These are phyloP conservation scores for Galeopsis tetrahit DNA, from an alignment of 257 asterid species.

Conservation along the genomic window DNA sequence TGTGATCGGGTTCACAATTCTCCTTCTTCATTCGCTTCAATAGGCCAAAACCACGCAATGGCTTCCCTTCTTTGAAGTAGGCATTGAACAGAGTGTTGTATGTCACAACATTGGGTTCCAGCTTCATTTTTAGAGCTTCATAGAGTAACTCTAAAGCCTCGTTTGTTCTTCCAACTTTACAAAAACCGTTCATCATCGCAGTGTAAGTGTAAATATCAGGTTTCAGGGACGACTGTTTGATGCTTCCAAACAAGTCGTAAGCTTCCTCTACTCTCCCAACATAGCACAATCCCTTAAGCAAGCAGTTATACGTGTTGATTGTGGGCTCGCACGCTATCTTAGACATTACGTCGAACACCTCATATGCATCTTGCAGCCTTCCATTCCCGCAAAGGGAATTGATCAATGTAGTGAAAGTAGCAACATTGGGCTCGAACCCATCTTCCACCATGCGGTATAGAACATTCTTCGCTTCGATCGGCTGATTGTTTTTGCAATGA, in stretches of 20 bases:
- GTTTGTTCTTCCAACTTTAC: slow-evolving; percentile 74
- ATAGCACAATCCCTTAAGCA: slow-evolving; percentile 77
- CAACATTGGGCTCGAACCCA: slow-evolving; percentile 61
- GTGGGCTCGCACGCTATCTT: slow-evolving; percentile 66
- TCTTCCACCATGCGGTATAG: slow-evolving; percentile 47
- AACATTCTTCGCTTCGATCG: slow-evolving; percentile 47
- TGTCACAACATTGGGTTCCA: slow-evolving; percentile 61
- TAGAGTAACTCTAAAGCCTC: slow-evolving; percentile 72
- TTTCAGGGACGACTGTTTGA: slow-evolving; percentile 49
- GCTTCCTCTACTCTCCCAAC: slow-evolving; percentile 90
- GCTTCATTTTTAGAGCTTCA: slow-evolving; percentile 54
- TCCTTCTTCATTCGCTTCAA: slow-evolving; percentile 59
- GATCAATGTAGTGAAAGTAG: slow-evolving; percentile 65
- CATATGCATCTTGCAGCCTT: slow-evolving; percentile 50
- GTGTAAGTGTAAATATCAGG: slow-evolving; percentile 77
- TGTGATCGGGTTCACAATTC: slow-evolving; percentile 62
- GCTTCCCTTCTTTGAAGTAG: slow-evolving; percentile 76
- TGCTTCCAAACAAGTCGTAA: slow-evolving; percentile 43
- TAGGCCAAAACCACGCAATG: slow-evolving; percentile 56
- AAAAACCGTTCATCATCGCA: slow-evolving; percentile 79
- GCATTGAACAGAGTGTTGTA: slow-evolving; percentile 78
- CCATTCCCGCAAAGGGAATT: slow-evolving; percentile 61
- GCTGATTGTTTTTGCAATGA: slow-evolving; percentile 56
- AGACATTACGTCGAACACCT: slow-evolving; percentile 68
- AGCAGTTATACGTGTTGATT: slow-evolving; percentile 70